Evolutionary conservation across 2,329 filamentous ascomycete species (phyloP).

Genomic region (Talaromyces piceae): DNA sequence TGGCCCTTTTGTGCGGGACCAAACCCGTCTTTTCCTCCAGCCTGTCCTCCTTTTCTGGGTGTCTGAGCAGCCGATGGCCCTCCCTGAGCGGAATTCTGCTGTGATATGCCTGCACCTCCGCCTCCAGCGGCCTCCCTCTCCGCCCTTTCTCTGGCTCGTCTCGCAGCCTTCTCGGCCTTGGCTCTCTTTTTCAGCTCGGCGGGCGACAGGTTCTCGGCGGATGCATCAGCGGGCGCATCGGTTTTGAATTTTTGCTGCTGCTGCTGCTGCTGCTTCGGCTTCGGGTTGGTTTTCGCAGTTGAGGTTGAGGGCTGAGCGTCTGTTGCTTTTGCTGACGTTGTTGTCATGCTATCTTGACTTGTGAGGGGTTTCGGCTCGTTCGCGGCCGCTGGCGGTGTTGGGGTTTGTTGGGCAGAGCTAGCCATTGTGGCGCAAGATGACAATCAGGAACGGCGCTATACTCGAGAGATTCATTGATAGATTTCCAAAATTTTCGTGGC

Average conservation of each 20-base stretch:
- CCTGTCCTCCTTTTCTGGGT: slow-evolving; percentile 25
- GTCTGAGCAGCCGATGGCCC: slow-evolving; percentile 19
- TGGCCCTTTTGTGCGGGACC: slow-evolving; percentile 25
- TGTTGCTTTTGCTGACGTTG: background rate
- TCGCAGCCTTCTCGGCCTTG: slow-evolving; percentile 85
- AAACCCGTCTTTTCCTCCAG: slow-evolving; percentile 17
- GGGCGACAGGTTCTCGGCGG: slow-evolving; percentile 30
- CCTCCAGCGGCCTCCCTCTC: slow-evolving; percentile 39
- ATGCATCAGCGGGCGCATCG: slow-evolving; percentile 16
- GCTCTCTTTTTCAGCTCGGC: slow-evolving; percentile 82
- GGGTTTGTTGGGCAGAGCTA: slow-evolving; percentile 3
- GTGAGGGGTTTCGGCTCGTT: slow-evolving; percentile 5
- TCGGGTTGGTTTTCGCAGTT: background rate
- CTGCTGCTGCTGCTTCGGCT: slow-evolving; percentile 6
- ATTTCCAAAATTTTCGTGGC: background rate
- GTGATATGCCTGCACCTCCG: slow-evolving; percentile 8
- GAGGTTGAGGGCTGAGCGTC: background rate
- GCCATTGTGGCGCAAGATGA: slow-evolving; percentile 1
- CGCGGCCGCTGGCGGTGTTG: background rate
- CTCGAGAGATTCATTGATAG: background rate
- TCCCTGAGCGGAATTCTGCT: slow-evolving; percentile 13
- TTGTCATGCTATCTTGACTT: background rate
- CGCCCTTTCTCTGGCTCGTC: slow-evolving; percentile 64
- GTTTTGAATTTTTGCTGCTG: slow-evolving; percentile 13
- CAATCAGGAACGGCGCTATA: background rate